Base-by-base conservation (phyloP, 768 basidiomycete species). In the Hemileccinum impolitum region DNA sequence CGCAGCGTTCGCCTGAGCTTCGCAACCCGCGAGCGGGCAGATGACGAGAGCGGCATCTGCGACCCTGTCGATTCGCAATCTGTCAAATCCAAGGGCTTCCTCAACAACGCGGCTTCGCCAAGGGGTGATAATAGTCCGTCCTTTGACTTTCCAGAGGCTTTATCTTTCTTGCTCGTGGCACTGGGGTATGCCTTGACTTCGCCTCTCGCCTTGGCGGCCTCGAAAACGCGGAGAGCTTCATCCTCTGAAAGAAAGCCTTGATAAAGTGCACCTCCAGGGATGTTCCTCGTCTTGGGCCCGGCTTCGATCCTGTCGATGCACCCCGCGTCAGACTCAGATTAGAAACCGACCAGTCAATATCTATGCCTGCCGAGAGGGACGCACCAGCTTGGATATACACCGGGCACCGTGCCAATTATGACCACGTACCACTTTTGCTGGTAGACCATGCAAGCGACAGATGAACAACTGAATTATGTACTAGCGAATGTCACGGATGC, bases 171-270 rank as follows among this genome's bases (percentile, higher is more conserved):
- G 7, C 26, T 39, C 23, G 36, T 32, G n/a, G n/a, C n/a, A 14
- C 43, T 19, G 37, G 51, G 43, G 44, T 60, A 45, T 32, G 52
- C 55, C 37, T n/a, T 46, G 40, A 68, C 60, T 39, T 70, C 64
- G 12, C 65, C 67, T 39, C 62, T 62, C 35, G 51, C 51, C n/a
- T 23, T 26, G 41, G 69, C 67, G 12, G 58, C 64, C 45, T 60
- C 55, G 45, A 65, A 70, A n/a, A 58, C 60, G 6, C 56, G 53
- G 18, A 38, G 31, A 1, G 80, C 80, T 51, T 79, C 72, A 25
- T 66, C 72, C 52, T 73, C 56, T 3, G 74, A 67, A 3, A 50
- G 9, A 54, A 76, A 81, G 39, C 75, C 66, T 50, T 81, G 71
- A 54, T 71, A 60, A 6, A 74, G 52, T 3, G 76, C 62, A 30